Percentiles rank a stretch among this genome's conserved stretches.
Evolutionary conservation across 2,329 filamentous ascomycete species (phyloP).

Genomic region (Penicillium frequentans): DNA sequence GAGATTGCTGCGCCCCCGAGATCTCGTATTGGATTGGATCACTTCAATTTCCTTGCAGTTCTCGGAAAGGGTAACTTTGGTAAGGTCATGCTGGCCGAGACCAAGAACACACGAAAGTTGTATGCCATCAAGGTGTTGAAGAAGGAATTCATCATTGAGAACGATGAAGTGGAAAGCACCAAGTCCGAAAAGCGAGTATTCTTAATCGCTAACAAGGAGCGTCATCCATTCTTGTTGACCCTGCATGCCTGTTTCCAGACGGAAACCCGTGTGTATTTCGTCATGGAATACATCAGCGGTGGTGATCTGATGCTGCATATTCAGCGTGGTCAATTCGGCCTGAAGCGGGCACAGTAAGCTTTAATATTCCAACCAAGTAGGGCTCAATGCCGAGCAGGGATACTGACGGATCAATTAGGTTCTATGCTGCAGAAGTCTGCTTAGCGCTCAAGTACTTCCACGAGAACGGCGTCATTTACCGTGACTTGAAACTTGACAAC

Average conservation of each 20-base stretch:
- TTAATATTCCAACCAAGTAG: background rate
- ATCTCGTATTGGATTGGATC: conserved; percentile 85
- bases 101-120: conserved; percentile 84
- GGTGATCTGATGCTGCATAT: conserved; percentile 99
- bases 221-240: conserved; percentile 92
- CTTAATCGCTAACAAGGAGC: conserved; percentile 93
- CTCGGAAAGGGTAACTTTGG: conserved; percentile 99
- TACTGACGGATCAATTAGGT: conserved; percentile 51
- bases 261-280: conserved; percentile 96
- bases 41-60: conserved; percentile 98
- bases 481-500: conserved; percentile 78
- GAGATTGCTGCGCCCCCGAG: conserved; percentile 33
- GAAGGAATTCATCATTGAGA: conserved; percentile 99
- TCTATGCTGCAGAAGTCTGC: conserved; percentile 97
- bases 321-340: conserved; percentile 91
- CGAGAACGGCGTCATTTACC: conserved; percentile 97
- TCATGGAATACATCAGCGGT: conserved; percentile 99
- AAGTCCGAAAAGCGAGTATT: conserved; percentile 97
- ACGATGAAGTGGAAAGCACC: conserved; percentile 97
- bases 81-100: conserved; percentile 99
- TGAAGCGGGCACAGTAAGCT: conserved; percentile 89
- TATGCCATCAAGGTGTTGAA: conserved; percentile 99
- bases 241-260: conserved; percentile 99
- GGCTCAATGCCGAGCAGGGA: background rate
- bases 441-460: conserved; percentile 98